phyloP scores from a whole-genome alignment of 31 red algal species.

The Endocladia muricata region DNA sequence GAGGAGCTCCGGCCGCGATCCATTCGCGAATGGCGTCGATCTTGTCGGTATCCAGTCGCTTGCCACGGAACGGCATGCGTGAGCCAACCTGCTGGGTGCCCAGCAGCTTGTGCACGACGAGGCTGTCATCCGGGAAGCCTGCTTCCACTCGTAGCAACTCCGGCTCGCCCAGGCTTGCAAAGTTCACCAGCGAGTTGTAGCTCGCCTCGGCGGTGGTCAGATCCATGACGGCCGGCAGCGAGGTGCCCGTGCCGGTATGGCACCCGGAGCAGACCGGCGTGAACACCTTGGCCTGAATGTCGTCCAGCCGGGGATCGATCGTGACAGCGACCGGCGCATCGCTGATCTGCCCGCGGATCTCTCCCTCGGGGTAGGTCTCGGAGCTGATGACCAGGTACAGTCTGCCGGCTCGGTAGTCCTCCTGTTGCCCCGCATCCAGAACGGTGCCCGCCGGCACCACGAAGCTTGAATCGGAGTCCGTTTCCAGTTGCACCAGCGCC shows the following conservation, averaged over 20 bases:
- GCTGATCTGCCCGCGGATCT: not conserved
- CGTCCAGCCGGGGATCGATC: not conserved
- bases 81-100: not conserved
- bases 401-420: no score
- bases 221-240: not conserved
- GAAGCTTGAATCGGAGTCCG: not conserved
- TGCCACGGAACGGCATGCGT: not conserved
- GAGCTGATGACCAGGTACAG: no score
- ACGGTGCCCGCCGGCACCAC: not conserved
- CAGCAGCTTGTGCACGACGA: not conserved
- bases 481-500: not conserved
- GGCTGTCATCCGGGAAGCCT: not conserved
- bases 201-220: not conserved
- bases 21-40: conserved; percentile 3
- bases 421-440: not conserved
- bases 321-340: not conserved
- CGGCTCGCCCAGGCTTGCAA: not conserved
- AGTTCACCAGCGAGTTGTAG: not conserved
- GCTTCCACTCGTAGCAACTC: not conserved
- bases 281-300: not conserved
- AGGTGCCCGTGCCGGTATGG: not conserved
- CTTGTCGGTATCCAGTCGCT: not conserved
- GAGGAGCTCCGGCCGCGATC: not conserved
- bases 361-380: no score
- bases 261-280: not conserved